Evolutionary conservation across 108 stramenopile species (phyloP), one percentile per base, ranked within the genome.

Genomic region (Discostella pseudostelligera): DNA sequence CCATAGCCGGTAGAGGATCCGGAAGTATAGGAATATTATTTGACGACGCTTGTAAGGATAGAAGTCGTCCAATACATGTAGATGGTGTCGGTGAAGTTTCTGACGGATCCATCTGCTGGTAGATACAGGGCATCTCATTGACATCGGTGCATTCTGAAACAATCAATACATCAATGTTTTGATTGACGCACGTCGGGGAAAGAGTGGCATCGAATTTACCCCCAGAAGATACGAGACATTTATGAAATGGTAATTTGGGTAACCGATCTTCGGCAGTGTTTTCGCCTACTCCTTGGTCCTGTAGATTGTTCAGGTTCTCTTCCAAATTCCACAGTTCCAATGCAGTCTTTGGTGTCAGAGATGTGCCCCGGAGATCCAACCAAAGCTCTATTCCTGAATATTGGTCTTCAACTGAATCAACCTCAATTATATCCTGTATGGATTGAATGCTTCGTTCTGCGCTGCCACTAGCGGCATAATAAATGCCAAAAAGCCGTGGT

Each of bases 351-450:
- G 67, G 67, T 35, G 56, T 48, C 14, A 67, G 35, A 3, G 46
- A 56, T 58, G 67, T 67, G 13, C 57, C 47, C 1, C 67, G 47
- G 17, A 67, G 55, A 58, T 67, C 67, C 44, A 67, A 57, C 67
- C 67, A 67, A 26, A 67, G 29, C 44, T 67, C 67, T 17, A 67
- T 17, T 14, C 28, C 56, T 46, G 32, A 20, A 12, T 56, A 25
- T 9, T 35, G 0, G 22, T 57, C 26, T 24, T 53, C 13, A 1
- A 11, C 51, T 28, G 20, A 22, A 4, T 22, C 8, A 14, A 8
- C 26, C 20, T 26, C 19, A 49, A 4, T 21, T 19, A 9, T 9
- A 21, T 49, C 48, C 44, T 17, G 3, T 1, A 49, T 22, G 20
- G 17, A 1, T 21, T 20, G 10, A 49, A 49, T 17, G 3, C 6